A percentile compares a stretch with the other conserved stretches of the same genome.
These are phyloP conservation scores for Amniculicola lignicola DNA, from an alignment of 495 filamentous ascomycete species.

Conservation along the genomic window DNA sequence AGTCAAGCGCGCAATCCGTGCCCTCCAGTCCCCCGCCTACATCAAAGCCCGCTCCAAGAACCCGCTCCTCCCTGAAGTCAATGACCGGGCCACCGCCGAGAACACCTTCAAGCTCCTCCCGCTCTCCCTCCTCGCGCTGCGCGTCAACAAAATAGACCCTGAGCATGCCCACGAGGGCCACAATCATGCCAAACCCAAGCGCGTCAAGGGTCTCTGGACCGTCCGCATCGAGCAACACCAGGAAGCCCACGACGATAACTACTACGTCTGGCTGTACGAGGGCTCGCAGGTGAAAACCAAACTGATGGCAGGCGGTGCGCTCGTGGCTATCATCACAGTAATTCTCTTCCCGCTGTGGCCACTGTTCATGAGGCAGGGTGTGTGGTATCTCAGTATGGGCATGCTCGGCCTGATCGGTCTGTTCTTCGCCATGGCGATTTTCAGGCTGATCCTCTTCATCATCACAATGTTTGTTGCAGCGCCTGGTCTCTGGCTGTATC, in stretches of 20 bases:
- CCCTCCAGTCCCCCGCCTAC: conserved; percentile 85
- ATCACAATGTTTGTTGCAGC: conserved; percentile 80
- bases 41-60: conserved; percentile 84
- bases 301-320: conserved; percentile 77
- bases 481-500: conserved; percentile 95
- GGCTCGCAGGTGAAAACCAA: conserved; percentile 91
- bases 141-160: conserved; percentile 80
- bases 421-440: conserved; percentile 97
- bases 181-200: conserved; percentile 72
- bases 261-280: conserved; percentile 97
- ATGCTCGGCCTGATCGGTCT: conserved; percentile 87
- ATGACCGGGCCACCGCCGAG: conserved; percentile 78
- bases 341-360: conserved; percentile 98
- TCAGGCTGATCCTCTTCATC: conserved; percentile 92
- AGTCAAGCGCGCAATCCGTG: conserved; percentile 97
- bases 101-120: conserved; percentile 94
- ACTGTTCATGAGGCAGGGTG: conserved; percentile 80
- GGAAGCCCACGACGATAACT: conserved; percentile 81
- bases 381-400: conserved; percentile 96
- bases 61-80: conserved; percentile 81
- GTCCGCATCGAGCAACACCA: conserved; percentile 97
- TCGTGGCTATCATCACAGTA: conserved; percentile 76
- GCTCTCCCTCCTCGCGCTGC: conserved; percentile 88
- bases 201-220: conserved; percentile 92
- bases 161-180: conserved; percentile 66